These are phyloP conservation scores for Tuber brumale DNA, from an alignment of 495 filamentous ascomycete genomes.

Conservation along the genomic window DNA sequence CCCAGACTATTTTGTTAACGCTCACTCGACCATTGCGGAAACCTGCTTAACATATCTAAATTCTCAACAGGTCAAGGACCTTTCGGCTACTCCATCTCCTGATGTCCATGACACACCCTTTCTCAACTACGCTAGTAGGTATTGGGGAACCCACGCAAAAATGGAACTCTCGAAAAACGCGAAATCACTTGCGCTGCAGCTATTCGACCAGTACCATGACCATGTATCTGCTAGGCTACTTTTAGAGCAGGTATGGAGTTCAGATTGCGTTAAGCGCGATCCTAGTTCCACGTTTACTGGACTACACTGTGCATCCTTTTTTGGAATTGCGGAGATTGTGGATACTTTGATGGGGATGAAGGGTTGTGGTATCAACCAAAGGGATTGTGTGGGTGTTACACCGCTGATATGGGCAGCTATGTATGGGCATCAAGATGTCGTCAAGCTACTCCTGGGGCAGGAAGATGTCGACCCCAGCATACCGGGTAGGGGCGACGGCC, in stretches of 20 bases:
- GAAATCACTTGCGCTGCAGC: not conserved
- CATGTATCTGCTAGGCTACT: not conserved
- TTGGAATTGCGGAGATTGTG: not conserved
- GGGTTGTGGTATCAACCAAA: not conserved
- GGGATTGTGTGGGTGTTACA: not conserved
- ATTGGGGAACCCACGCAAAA: not conserved
- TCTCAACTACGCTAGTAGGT: not conserved
- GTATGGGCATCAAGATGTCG: not conserved
- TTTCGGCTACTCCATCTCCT: too few species aligned
- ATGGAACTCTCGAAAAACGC: not conserved
- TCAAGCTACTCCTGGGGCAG: not conserved
- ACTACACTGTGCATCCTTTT: not conserved
- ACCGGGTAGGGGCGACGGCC: not conserved
- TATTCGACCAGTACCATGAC: not conserved
- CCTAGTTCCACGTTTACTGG: not conserved
- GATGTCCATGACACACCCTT: too few species aligned
- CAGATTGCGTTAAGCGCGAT: not conserved
- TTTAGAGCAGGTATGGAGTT: not conserved
- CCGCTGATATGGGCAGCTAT: not conserved
- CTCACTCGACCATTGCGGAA: not conserved
- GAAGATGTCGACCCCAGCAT: not conserved
- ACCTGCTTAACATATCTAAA: not conserved
- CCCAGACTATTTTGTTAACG: not conserved
- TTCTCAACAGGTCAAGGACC: not conserved
- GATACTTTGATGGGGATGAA: not conserved